Base-by-base conservation (phyloP, 2,329 filamentous ascomycete species). In the Paecilomyces dactylethromorphus region DNA sequence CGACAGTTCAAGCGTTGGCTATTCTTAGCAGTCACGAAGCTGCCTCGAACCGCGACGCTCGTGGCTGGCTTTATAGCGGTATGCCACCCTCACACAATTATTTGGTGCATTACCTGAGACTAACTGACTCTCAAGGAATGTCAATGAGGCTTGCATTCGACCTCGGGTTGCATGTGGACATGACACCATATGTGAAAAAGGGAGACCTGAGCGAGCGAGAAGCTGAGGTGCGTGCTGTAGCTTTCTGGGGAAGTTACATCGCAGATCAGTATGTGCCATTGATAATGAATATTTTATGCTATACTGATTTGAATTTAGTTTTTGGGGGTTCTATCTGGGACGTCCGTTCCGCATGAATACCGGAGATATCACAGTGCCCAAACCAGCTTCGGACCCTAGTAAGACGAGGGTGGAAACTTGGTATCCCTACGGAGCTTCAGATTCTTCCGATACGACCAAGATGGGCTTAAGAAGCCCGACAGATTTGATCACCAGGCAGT, bases 1-100 rank as follows among this genome's bases (percentile, higher is more conserved):
- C 79, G 3, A 81, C 78, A 3, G 74, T 78, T 7, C 79, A 81
- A 57, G 76, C 78, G 1, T 68, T 81, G 50, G 73, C 78, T 2
- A 69, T 81, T 15, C 66, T 81, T 53, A 78, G 77, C 49, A 73
- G 70, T 15, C 74, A 77, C 35, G 79, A 81, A 61, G 74, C 74
- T 3, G 77, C 75, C 6, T 75, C 70, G 21, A 75, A 73, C 15
- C 71, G 78, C 11, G 77, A 79, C 59, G 74, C 78, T 15, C 72
- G 78, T 4, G 77, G 77, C 18, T 80, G 78, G 78, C 63, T 81
- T 1, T 80, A 78, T 57, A 78, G 76, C 51, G 76, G 78, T 75
- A 66, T n/a, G 50, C 26, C 13, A 3, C 0, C 24, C 18, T 29
- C 55, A 15, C 21, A 50, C n/a, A 35, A n/a, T 3, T 50, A 2